Evolutionary conservation across 1,139 yeast genomes (phyloP).

Genomic region (Maudiozyma humilis): DNA sequence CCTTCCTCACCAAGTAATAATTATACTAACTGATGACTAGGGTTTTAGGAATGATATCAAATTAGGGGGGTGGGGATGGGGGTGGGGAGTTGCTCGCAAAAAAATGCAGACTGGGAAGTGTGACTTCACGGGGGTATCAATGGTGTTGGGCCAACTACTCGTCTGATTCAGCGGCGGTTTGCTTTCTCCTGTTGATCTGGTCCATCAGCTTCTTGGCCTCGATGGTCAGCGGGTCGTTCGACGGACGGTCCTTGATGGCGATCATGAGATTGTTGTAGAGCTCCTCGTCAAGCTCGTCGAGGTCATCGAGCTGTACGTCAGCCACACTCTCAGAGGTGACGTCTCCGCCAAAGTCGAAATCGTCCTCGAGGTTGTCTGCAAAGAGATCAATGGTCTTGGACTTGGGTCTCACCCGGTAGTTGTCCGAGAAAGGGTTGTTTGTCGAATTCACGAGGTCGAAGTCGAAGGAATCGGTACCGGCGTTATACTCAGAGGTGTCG

Average conservation of each 20-base stretch:
- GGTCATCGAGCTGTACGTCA: conserved; percentile 25
- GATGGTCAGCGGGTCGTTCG: conserved; percentile 1
- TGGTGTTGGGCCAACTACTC: neutral
- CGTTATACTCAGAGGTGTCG: neutral
- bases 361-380: conserved; percentile 22
- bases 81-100: too few species aligned
- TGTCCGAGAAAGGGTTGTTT: conserved; percentile 4
- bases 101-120: neutral
- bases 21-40: neutral
- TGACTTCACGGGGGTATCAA: neutral
- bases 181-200: conserved; percentile 1
- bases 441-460: conserved; percentile 1
- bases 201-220: conserved; percentile 2
- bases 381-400: conserved; percentile 4
- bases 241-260: conserved; percentile 1
- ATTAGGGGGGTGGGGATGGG: too few species aligned
- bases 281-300: conserved; percentile 29
- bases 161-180: neutral
- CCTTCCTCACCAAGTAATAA: too few species aligned
- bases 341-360: neutral
- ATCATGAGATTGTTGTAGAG: conserved; percentile 23
- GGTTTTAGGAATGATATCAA: neutral
- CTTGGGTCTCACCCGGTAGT: conserved; percentile 6
- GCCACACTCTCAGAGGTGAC: conserved; percentile 16
- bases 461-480: conserved; percentile 1